Base-by-base conservation (phyloP, 2,329 filamentous ascomycete species). In the Talaromyces verruculosus region DNA sequence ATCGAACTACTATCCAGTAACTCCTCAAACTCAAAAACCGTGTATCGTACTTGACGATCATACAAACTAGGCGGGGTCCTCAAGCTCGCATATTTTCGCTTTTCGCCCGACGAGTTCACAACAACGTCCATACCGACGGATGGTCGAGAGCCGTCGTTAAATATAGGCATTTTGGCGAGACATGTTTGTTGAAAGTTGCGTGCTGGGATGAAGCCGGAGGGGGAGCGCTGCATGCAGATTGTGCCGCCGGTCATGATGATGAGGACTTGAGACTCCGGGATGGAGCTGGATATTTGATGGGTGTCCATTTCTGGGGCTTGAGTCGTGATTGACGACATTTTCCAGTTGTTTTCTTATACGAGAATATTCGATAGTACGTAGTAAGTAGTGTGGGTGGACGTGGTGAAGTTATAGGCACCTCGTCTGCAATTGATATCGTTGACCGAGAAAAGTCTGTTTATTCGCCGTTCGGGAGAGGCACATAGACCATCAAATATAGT, bases 1-100 rank as follows among this genome's bases (percentile, higher is more conserved):
- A 97, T 96, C 64, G 91, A 95, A 75, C 91, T 94, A 68, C 92
- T 96, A 79, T 97, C 93, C 3, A 97, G 87, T 43, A 97, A 80
- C 30, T 91, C 90, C 61, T 89, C 84, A 77, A 96, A 97, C 74
- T 97, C 93, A 64, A 93, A 84, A 39, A 95, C 90, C 3, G 88
- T 88, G 77, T 96, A 97, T 65, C 92, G 87, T 67, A 97, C 88
- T 72, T 92, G 90, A 30, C 91, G 88, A 39, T 89, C 87, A 77
- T 96, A 94, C 33, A 90, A 86, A 72, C 91, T 95, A 35, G 88
- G 84, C 1, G 93, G 93, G 5, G 93, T 96, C 59, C 92, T 86
- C 69, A 96, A 81, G 71, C 88, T 92, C 68, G 88, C 85, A 53
- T 93, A 85, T 3, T 79, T 79, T 68, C 81, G 81, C 22, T 79